Base-by-base conservation (phyloP, 805 yeast species). In the Kodamaea laetipori region DNA sequence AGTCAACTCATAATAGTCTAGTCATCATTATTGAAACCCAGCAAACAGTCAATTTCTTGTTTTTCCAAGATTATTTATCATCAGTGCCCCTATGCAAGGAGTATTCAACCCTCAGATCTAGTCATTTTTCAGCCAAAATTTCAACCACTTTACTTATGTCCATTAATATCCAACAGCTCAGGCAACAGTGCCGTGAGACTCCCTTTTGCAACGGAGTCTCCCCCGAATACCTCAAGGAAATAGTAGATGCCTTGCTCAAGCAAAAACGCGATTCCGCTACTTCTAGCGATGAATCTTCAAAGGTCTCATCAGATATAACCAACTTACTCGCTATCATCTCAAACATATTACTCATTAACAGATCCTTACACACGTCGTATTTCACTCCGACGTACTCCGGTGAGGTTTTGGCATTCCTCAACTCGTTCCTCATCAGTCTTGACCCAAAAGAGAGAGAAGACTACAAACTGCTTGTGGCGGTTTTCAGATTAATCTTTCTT, bases 291-390 rank as follows among this genome's bases (percentile, higher is more conserved):
- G n/a, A n/a, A n/a, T n/a, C n/a, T n/a, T n/a, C n/a, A n/a, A n/a
- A n/a, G n/a, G n/a, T n/a, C n/a, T 21, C 24, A 21, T 21, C 24
- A 6, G 28, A 32, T 30, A 10, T 37, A 33, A 18, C 36, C 30
- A 50, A 53, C 12, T 23, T 57, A 24, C 33, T 55, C 8, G 66
- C 67, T 9, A 50, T 57, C 10, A 47, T 63, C 3, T 52, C 60
- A 31, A 63, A 63, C 44, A 55, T 63, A 8, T 42, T 61, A 6
- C 49, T 61, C 12, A 48, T 59, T 13, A 63, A 63, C 39, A 41
- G 62, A 10, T 34, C 40, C 9, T 41, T 63, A 3, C 62, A 60
- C 37, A 12, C 39, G 8, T 9, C 19, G 2, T 45, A 54, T 37
- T 61, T 60, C 40, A 54, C 56, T 6, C 53, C 52, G 18, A 38